Base-by-base conservation (phyloP, 225 moss, liverwort and hornwort species). In the Lunularia cruciata region DNA sequence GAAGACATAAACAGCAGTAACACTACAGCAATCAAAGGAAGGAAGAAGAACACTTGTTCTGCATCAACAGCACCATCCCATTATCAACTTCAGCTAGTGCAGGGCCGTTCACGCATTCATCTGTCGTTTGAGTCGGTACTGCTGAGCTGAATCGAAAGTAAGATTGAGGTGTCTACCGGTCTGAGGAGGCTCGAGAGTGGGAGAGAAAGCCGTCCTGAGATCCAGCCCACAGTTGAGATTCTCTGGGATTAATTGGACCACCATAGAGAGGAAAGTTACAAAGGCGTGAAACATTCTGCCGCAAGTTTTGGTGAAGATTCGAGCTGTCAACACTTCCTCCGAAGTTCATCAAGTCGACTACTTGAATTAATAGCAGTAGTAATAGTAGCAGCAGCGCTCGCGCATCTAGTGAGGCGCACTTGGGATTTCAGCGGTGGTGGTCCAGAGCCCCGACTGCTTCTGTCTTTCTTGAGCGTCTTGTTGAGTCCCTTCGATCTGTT, bases 281-380 rank as follows among this genome's bases (percentile, higher is more conserved):
- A 4, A 55, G 15, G 4, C 7, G 28, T 8, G 55, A 43, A 62
- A 62, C 62, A 62, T 62, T 62, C 62, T 42, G 14, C 62, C 40
- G 62, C 42, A 26, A 38, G 40, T 39, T 63, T 40, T n/a, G 62
- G 35, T 59, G 19, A 36, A 59, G 62, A 63, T 63, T 63, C 42
- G 25, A 40, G 58, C 31, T 59, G 58, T 35, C 34, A 33, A 1
- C 16, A 19, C 6, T 59, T 0, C 30, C 18, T 30, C 15, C 32
- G 8, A 30, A 33, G 32, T 15, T 23, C 32, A 12, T 26, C 52
- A 26, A 52, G n/a, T 26, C 23, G 52, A 53, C 52, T 8, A 25
- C 52, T 53, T 12, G 52, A 53, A 5, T 6, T 53, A 25, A 26
- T 23, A 53, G 52, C 52, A n/a, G n/a, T n/a, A n/a, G n/a, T n/a